phyloP scores from a whole-genome alignment of 192 early-diverging fungal genomes.

The Backusella sp. region DNA sequence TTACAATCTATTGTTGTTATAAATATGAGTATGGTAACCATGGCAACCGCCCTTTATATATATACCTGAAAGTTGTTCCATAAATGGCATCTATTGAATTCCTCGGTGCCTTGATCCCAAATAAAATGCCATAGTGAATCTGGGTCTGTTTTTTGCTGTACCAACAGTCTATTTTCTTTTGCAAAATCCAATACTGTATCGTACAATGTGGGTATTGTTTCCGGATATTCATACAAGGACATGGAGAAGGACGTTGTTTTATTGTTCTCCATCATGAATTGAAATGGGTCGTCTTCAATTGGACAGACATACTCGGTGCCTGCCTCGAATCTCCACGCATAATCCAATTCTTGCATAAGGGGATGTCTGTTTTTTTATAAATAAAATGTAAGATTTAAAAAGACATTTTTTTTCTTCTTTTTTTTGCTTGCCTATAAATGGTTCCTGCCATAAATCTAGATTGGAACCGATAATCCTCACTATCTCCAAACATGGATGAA shows the following conservation, averaged over 20 bases:
- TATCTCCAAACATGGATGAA: slow-evolving; percentile 36
- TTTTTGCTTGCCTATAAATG: slow-evolving; percentile 26
- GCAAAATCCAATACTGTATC: slow-evolving; percentile 39
- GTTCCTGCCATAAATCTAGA: slow-evolving; percentile 45
- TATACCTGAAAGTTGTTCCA: slow-evolving; percentile 70
- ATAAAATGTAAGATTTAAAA: neutral
- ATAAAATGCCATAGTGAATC: slow-evolving; percentile 22
- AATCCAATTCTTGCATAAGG: slow-evolving; percentile 49
- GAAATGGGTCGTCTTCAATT: slow-evolving; percentile 53
- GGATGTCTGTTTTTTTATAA: slow-evolving; percentile 44
- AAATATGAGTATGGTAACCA: neutral
- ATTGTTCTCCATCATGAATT: slow-evolving; percentile 52
- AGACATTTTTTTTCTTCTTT: neutral
- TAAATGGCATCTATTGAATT: slow-evolving; percentile 65
- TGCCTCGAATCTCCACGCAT: slow-evolving; percentile 58
- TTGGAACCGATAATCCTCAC: slow-evolving; percentile 48
- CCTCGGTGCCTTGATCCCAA: neutral
- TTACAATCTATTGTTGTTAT: slow-evolving; percentile 37
- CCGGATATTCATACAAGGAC: slow-evolving; percentile 46
- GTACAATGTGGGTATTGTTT: slow-evolving; percentile 52
- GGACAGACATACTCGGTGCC: slow-evolving; percentile 51
- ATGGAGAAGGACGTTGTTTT: slow-evolving; percentile 52
- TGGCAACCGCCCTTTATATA: neutral
- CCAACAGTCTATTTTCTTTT: slow-evolving; percentile 5
- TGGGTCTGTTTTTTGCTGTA: slow-evolving; percentile 13